Percentiles rank a stretch among this genome's conserved stretches.
These are phyloP conservation scores for Phytophthora chlamydospora DNA, from an alignment of 352 stramenopile species.

Conservation along the genomic window DNA sequence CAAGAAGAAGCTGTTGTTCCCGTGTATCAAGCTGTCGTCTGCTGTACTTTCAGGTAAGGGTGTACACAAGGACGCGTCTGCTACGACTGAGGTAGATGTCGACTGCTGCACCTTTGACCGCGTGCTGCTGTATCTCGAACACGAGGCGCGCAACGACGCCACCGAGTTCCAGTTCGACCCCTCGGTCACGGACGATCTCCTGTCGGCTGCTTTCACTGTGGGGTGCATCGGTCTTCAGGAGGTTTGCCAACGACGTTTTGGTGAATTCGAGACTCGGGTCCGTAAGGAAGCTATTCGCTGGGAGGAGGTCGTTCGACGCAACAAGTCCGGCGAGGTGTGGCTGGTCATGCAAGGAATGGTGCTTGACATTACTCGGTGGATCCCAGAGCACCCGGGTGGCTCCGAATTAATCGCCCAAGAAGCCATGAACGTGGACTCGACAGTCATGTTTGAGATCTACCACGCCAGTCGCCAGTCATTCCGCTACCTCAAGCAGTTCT, in stretches of 20 bases:
- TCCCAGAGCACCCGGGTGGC: conserved; percentile 86
- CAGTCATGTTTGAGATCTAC: conserved; percentile 93
- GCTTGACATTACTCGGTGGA: conserved; percentile 88
- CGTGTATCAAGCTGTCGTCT: conserved; percentile 88
- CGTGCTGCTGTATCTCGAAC: conserved; percentile 88
- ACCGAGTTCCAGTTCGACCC: conserved; percentile 84
- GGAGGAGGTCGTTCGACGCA: conserved; percentile 81
- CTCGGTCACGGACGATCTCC: conserved; percentile 73
- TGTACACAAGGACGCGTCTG: conserved; percentile 74
- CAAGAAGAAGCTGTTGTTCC: conserved; percentile 89
- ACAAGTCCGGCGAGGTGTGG: conserved; percentile 77
- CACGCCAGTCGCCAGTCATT: conserved; percentile 92
- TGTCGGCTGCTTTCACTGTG: conserved; percentile 70
- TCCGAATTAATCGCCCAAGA: conserved; percentile 86
- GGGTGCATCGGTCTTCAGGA: conserved; percentile 79
- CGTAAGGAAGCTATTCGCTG: conserved; percentile 81
- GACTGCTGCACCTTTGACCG: conserved; percentile 91
- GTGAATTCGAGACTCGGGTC: conserved; percentile 85
- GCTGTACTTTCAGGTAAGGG: conserved; percentile 77
- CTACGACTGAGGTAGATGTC: conserved; percentile 71
- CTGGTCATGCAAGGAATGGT: conserved; percentile 92
- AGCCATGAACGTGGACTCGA: conserved; percentile 89
- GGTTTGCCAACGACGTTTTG: conserved; percentile 72
- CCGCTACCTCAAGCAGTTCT: conserved; percentile 92
- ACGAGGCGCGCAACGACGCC: conserved; percentile 71